Base-by-base conservation (phyloP, 768 basidiomycete species). In the Amanita exitialis region DNA sequence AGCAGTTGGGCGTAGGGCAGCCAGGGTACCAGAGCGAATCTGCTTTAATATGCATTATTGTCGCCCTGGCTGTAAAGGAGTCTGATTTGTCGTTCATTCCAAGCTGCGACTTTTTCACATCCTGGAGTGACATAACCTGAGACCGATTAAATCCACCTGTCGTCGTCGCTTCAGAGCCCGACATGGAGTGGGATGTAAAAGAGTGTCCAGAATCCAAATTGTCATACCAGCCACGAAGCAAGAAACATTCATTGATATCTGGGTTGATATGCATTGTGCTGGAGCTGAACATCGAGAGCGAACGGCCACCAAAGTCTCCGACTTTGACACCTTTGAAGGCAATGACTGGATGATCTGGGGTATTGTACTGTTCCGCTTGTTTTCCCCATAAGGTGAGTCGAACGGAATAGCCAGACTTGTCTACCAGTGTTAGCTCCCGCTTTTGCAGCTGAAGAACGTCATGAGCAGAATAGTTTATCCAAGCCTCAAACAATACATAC, bases 301-400 rank as follows among this genome's bases (percentile, higher is more conserved):
- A 86, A 47, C 92, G 82, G 13, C 90, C 90, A 59, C 85, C 83
- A 64, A 86, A 99, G 56, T 97, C 95, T 23, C 90, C 84, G 36
- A 98, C 89, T 64, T 86, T 90, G 56, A 91, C 90, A 20, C 90
- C 86, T 67, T 94, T 96, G 77, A 94, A 90, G 3, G 95, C 95
- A 56, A 94, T 76, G 27, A 98, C 82, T 7, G 90, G 80, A 45
- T 73, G 73, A 9, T 75, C 70, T 16, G 70, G 68, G 4, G 74
- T 68, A n/a, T 66, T 64, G 63, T 81, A 97, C 36, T 77, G 76
- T 63, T 97, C 91, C 0, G 95, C 95, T 64, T 90, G 87, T 64
- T 87, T 91, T 20, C 95, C 96, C 96, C 95, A 99, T 27, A 98
- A 71, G 3, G 95, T 99, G 56, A 97, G 63, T 30, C 90, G 79